phyloP scores from a whole-genome alignment of 352 stramenopile species.

The Thalassiosira livingstoniorum region DNA sequence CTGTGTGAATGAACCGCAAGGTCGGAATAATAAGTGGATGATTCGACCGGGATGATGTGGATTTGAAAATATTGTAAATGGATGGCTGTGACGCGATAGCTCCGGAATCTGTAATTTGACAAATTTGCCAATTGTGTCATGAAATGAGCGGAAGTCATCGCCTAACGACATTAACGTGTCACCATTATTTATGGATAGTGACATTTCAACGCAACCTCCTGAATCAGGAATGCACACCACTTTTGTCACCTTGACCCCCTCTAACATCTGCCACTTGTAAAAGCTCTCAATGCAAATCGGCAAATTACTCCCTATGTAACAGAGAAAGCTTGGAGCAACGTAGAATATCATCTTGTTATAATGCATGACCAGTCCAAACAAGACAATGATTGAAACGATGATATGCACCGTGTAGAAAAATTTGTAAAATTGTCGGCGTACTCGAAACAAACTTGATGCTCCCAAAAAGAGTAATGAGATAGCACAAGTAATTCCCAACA shows the following conservation, averaged over 20 bases:
- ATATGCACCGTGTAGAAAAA: conserved; percentile 66
- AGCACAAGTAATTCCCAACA: conserved; percentile 24
- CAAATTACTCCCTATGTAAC: conserved; percentile 52
- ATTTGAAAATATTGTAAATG: conserved; percentile 34
- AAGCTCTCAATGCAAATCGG: conserved; percentile 31
- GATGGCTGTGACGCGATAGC: conserved; percentile 44
- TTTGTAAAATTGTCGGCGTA: conserved; percentile 54
- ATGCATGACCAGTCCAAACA: conserved; percentile 60
- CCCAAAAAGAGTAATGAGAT: conserved; percentile 46
- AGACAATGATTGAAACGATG: conserved; percentile 14
- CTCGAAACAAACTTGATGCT: conserved; percentile 35
- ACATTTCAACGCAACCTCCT: conserved; percentile 39
- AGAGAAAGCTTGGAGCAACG: conserved; percentile 52
- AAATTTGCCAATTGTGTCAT: conserved; percentile 40
- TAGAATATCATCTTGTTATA: conserved; percentile 57
- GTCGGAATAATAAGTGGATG: conserved; percentile 38
- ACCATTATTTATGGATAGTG: not conserved
- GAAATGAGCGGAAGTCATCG: not conserved
- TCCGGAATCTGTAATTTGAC: conserved; percentile 37
- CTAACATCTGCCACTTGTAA: conserved; percentile 13
- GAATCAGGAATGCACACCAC: conserved; percentile 39
- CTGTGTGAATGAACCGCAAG: conserved; percentile 42
- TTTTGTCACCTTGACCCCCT: conserved; percentile 9
- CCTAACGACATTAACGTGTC: not conserved
- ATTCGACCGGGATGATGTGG: not conserved